phyloP scores from a whole-genome alignment of 1,284 basidiomycete genomes.

The Waitea zeae region DNA sequence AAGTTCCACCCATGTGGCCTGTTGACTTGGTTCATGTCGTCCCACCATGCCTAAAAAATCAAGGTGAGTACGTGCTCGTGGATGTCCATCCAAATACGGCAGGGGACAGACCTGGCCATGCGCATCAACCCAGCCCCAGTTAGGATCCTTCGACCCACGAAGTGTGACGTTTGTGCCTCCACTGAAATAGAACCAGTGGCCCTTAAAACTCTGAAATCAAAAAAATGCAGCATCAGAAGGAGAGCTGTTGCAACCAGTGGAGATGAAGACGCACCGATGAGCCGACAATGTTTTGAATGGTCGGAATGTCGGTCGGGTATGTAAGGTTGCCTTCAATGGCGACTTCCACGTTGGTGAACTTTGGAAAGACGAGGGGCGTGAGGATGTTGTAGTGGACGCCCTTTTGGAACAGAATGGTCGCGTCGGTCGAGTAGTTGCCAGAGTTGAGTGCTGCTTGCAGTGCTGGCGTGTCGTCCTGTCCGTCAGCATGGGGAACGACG shows the following conservation, averaged over 20 bases:
- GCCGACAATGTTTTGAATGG: constrained; percentile 21
- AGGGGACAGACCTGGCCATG: constrained; percentile 27
- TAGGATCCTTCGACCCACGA: constrained; percentile 28
- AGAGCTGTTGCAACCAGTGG: constrained; percentile 1
- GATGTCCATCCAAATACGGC: background rate
- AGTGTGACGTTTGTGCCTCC: constrained; percentile 41
- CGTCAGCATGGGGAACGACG: constrained; percentile 29
- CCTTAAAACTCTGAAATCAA: constrained; percentile 18
- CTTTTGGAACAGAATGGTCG: constrained; percentile 38
- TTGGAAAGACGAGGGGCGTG: constrained; percentile 36
- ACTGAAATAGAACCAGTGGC: constrained; percentile 22
- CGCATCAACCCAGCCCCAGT: constrained; percentile 44
- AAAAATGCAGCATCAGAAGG: background rate
- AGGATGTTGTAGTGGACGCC: constrained; percentile 41
- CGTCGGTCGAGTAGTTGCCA: constrained; percentile 22
- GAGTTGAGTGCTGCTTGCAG: constrained; percentile 21
- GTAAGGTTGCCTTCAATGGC: constrained; percentile 39
- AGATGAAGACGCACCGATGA: constrained; percentile 12
- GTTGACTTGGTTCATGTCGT: constrained; percentile 31
- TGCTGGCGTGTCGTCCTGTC: constrained; percentile 32
- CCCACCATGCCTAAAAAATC: constrained; percentile 62
- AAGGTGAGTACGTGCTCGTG: background rate
- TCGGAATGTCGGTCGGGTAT: constrained; percentile 32
- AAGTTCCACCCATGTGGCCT: constrained; percentile 38
- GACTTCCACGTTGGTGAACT: constrained; percentile 36